phyloP scores from a whole-genome alignment of 208 protist species.

The Phytomonas francai region DNA sequence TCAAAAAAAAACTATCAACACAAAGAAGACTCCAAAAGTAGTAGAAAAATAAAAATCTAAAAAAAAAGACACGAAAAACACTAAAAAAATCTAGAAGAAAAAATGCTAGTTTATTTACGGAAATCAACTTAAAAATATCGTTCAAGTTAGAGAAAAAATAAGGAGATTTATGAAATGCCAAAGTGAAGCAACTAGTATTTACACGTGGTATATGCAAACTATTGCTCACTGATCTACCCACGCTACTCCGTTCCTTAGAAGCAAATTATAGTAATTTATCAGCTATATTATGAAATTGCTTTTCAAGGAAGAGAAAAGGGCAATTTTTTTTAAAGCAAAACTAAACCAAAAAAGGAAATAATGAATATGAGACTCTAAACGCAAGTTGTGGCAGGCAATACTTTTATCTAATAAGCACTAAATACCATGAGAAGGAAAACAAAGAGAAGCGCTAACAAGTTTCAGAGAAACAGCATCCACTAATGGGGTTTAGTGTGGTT shows the following conservation, averaged over 20 bases:
- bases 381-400: background rate
- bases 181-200: background rate
- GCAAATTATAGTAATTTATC: background rate
- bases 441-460: background rate
- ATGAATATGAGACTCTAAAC: constrained; percentile 1
- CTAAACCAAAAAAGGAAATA: constrained; percentile 15
- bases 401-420: constrained; percentile 1
- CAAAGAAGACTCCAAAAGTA: background rate
- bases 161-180: constrained; percentile 1
- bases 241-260: background rate
- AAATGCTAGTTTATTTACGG: background rate
- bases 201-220: background rate
- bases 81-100: background rate
- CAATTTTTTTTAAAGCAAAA: background rate
- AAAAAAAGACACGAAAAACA: constrained; percentile 10
- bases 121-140: constrained; percentile 2
- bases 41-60: background rate
- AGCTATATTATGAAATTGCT: background rate
- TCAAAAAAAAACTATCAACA: background rate
- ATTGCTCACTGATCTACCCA: background rate
- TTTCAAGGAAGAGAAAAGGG: constrained; percentile 2
- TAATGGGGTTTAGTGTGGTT: background rate
- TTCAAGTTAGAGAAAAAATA: constrained; percentile 1
- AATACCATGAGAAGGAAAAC: background rate
- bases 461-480: background rate